Percentiles rank a stretch among this genome's conserved stretches.
Conservation (phyloP, 176 grass and related monocot genomes). For the Oryza longistaminata region DNA sequence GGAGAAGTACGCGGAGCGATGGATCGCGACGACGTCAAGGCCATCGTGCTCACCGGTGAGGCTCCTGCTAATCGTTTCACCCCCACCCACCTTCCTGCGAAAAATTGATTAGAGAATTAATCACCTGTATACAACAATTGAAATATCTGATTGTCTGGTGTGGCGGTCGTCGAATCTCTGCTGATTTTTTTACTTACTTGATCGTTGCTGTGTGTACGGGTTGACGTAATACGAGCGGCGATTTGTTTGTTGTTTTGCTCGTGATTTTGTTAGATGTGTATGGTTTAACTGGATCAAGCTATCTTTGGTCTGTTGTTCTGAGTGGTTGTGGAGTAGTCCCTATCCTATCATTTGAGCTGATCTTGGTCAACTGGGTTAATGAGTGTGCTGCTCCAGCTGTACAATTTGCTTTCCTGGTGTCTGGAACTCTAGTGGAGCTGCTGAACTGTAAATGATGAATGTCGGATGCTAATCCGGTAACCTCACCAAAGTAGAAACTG, state of each 20-base stretch:
- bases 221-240: background rate
- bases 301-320: background rate
- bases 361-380: background rate
- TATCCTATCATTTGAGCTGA: slow-evolving; percentile 1
- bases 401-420: background rate
- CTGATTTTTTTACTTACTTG: background rate
- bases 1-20: slow-evolving; percentile 80
- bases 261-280: background rate
- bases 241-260: background rate
- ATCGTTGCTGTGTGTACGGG: background rate
- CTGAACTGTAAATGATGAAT: background rate
- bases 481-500: background rate
- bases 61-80: background rate
- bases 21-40: slow-evolving; percentile 72
- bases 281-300: background rate
- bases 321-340: background rate
- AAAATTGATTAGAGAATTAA: background rate
- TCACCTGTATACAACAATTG: background rate
- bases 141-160: background rate
- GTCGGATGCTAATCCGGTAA: background rate
- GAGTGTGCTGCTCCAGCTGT: background rate
- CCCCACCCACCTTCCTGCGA: background rate
- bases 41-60: slow-evolving; percentile 87
- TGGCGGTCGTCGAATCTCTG: background rate
- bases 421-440: background rate